These are phyloP conservation scores for Leishmania amazonensis DNA, from an alignment of 208 protist species.

Conservation along the genomic window DNA sequence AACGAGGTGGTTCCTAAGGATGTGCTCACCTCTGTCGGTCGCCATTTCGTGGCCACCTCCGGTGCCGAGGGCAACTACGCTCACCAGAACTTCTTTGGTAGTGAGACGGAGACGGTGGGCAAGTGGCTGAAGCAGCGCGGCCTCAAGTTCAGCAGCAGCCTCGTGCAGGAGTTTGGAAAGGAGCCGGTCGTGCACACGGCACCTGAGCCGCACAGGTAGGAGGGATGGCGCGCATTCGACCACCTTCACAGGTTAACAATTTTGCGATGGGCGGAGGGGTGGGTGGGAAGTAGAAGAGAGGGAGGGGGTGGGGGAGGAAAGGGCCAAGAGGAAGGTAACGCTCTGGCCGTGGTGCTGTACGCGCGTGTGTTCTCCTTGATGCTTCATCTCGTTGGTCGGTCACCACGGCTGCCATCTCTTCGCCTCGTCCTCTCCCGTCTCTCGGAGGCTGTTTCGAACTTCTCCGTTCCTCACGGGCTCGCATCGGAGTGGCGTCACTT, in stretches of 20 bases:
- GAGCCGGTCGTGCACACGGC: slow-evolving; percentile 79
- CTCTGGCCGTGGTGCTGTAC: neutral
- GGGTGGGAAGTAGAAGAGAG: too few relatives aligned
- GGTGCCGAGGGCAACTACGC: slow-evolving; percentile 78
- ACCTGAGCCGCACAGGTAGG: slow-evolving; percentile 28
- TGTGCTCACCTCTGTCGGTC: slow-evolving; percentile 60
- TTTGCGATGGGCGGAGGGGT: neutral
- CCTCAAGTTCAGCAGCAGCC: slow-evolving; percentile 72
- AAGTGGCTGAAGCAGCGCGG: slow-evolving; percentile 85
- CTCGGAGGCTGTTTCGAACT: neutral
- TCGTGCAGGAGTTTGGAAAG: slow-evolving; percentile 89
- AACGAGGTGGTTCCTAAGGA: slow-evolving; percentile 36
- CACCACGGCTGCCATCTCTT: neutral
- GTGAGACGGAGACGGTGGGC: slow-evolving; percentile 65
- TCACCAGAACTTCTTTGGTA: slow-evolving; percentile 85
- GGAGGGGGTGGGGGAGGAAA: neutral
- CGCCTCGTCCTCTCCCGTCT: neutral
- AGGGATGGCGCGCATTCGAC: neutral
- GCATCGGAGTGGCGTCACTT: neutral
- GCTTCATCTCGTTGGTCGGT: neutral
- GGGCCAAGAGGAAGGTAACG: neutral
- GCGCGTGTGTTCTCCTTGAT: neutral
- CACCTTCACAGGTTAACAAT: neutral
- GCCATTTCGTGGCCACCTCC: slow-evolving; percentile 83
- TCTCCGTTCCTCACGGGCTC: neutral